Conservation (phyloP, 371 early-diverging fungal species). For the Rhizopus sp. region DNA sequence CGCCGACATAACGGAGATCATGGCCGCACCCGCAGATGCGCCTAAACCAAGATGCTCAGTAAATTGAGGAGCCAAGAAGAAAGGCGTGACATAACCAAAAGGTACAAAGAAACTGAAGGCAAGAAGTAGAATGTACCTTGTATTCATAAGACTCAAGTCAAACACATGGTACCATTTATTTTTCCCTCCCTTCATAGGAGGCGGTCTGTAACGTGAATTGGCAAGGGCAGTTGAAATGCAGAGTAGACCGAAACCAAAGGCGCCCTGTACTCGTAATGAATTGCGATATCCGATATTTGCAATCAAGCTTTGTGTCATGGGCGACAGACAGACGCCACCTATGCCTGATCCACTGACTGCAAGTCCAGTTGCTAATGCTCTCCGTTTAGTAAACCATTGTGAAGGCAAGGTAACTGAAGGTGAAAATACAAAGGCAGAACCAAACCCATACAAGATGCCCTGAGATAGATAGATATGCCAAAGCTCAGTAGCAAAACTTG, state of each 20-base stretch:
- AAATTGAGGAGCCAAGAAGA: conserved; percentile 43
- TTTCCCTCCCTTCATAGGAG: conserved; percentile 11
- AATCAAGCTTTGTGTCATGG: conserved; percentile 59
- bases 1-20: conserved; percentile 42
- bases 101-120: conserved; percentile 30
- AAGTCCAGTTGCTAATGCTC: conserved; percentile 80
- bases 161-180: conserved; percentile 26
- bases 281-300: conserved; percentile 51
- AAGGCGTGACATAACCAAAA: conserved; percentile 38
- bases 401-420: conserved; percentile 66
- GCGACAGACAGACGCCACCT: conserved; percentile 70
- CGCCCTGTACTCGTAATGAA: conserved; percentile 49
- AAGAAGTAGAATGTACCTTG: conserved; percentile 20
- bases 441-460: conserved; percentile 61
- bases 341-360: conserved; percentile 76
- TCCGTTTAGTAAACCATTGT: conserved; percentile 72
- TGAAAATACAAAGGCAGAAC: conserved; percentile 58
- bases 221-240: conserved; percentile 40
- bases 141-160: conserved; percentile 22
- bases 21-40: conserved; percentile 22
- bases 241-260: conserved; percentile 38
- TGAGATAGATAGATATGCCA: conserved; percentile 69
- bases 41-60: conserved; percentile 29
- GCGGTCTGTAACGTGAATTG: conserved; percentile 34
- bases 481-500: conserved; percentile 56